Evolutionary conservation across 2,329 filamentous ascomycete species (phyloP).

Genomic region (Balansia obtecta): DNA sequence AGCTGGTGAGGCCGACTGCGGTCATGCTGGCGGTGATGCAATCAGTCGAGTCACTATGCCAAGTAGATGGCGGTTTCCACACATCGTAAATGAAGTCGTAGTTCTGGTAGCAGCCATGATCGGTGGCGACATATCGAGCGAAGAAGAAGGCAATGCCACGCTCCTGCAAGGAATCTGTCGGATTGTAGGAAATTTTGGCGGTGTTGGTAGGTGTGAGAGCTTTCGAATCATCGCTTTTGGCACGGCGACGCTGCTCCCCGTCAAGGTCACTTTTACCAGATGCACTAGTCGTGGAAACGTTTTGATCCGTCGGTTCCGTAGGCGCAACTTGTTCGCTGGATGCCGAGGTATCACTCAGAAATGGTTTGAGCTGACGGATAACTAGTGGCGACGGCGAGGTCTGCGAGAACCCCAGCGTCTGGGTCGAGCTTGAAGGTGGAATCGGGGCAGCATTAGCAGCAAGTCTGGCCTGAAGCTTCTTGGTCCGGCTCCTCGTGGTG

Average conservation of each 20-base stretch:
- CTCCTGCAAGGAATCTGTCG: slow-evolving; percentile 24
- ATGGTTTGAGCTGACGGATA: slow-evolving; percentile 3
- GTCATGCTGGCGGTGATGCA: slow-evolving; percentile 39
- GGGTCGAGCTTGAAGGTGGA: slow-evolving; percentile 1
- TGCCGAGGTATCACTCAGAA: slow-evolving; percentile 1
- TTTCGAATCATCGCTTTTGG: neutral
- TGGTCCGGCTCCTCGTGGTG: slow-evolving; percentile 15
- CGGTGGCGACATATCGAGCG: slow-evolving; percentile 35
- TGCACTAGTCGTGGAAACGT: neutral
- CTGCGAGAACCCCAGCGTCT: neutral
- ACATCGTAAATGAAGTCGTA: slow-evolving; percentile 42
- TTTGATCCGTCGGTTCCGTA: neutral
- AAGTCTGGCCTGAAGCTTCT: slow-evolving; percentile 11
- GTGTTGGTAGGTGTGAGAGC: neutral
- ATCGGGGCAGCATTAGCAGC: neutral
- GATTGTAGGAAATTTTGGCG: slow-evolving; percentile 6
- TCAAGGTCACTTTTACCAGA: neutral
- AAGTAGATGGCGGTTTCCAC: slow-evolving; percentile 31
- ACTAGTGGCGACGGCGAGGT: slow-evolving; percentile 1
- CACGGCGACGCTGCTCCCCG: neutral
- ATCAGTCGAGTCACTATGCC: slow-evolving; percentile 24
- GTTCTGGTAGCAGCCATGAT: slow-evolving; percentile 34
- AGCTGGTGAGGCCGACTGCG: slow-evolving; percentile 40
- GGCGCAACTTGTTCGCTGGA: slow-evolving; percentile 1
- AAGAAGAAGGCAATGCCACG: slow-evolving; percentile 37